phyloP scores from a whole-genome alignment of 208 protist species.

The Acanthamoeba divionensis region DNA sequence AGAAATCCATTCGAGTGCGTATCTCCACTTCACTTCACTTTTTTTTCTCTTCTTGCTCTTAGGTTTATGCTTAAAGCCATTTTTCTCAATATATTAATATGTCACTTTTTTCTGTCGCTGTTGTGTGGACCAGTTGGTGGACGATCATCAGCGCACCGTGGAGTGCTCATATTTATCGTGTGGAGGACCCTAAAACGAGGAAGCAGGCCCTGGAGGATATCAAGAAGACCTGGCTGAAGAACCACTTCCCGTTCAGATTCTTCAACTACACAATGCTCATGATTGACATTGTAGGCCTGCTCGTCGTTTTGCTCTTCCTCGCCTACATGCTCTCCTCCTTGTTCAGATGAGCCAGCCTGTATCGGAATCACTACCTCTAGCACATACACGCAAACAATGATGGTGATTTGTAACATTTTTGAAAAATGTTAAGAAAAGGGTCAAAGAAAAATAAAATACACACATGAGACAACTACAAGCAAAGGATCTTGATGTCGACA shows the following conservation, averaged over 20 bases:
- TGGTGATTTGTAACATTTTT: too few species aligned
- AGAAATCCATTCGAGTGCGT: constrained; percentile 4
- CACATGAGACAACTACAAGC: too few species aligned
- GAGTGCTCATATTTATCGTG: constrained; percentile 33
- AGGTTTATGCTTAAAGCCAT: too few species aligned
- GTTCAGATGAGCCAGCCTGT: too few species aligned
- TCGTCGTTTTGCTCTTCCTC: not conserved
- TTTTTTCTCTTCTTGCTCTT: not conserved
- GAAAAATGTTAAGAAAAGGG: too few species aligned
- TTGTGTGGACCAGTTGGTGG: constrained; percentile 2
- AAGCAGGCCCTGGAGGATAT: constrained; percentile 17
- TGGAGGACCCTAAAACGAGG: constrained; percentile 1
- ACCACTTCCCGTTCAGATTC: constrained; percentile 26
- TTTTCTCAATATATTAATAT: too few species aligned
- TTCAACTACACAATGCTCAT: constrained; percentile 41
- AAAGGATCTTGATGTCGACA: too few species aligned
- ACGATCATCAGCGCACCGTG: constrained; percentile 45
- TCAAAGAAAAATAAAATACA: too few species aligned
- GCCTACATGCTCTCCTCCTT: not conserved
- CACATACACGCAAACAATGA: too few species aligned
- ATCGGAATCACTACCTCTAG: too few species aligned
- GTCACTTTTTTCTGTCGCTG: not conserved
- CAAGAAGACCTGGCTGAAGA: not conserved
- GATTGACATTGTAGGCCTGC: not conserved
- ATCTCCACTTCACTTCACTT: not conserved